Evolutionary conservation across 192 early-diverging fungal genomes (phyloP).

Genomic region (Pilaira anomala): DNA sequence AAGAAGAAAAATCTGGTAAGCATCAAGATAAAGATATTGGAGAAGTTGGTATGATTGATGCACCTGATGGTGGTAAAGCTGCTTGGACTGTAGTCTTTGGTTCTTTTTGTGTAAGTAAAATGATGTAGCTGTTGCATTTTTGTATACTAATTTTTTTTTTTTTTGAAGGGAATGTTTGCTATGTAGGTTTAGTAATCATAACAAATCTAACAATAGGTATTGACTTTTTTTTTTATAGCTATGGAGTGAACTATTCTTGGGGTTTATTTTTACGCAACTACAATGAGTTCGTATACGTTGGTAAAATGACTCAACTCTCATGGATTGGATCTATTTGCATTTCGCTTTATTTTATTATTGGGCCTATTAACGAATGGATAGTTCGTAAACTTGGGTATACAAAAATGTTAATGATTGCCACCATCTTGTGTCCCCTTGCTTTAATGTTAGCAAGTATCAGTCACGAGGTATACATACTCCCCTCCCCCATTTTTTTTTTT

Average conservation of each 20-base stretch:
- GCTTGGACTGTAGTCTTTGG: conserved; percentile 43
- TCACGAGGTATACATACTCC: conserved; percentile 1
- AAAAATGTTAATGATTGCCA: conserved; percentile 46
- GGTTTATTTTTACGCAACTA: conserved; percentile 48
- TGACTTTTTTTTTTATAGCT: conserved; percentile 24
- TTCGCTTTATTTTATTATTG: conserved; percentile 40
- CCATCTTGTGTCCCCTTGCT: conserved; percentile 38
- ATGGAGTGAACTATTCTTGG: conserved; percentile 50
- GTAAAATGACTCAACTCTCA: conserved; percentile 39
- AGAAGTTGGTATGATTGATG: conserved; percentile 18
- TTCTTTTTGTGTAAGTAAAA: conserved; percentile 37
- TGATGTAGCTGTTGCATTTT: background rate
- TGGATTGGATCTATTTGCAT: conserved; percentile 50
- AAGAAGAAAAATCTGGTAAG: no score
- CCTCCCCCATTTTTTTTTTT: no score
- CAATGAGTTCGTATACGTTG: conserved; percentile 35
- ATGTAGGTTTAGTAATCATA: conserved; percentile 16
- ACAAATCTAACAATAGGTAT: background rate
- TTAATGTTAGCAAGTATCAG: conserved; percentile 46
- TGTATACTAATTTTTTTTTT: background rate
- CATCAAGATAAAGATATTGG: background rate
- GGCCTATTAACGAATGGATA: conserved; percentile 34
- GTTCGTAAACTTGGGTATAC: conserved; percentile 49
- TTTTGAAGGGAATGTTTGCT: conserved; percentile 26
- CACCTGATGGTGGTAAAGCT: conserved; percentile 44